These are phyloP conservation scores for Kuraishia ogatae DNA, from an alignment of 805 yeast species.

Conservation along the genomic window DNA sequence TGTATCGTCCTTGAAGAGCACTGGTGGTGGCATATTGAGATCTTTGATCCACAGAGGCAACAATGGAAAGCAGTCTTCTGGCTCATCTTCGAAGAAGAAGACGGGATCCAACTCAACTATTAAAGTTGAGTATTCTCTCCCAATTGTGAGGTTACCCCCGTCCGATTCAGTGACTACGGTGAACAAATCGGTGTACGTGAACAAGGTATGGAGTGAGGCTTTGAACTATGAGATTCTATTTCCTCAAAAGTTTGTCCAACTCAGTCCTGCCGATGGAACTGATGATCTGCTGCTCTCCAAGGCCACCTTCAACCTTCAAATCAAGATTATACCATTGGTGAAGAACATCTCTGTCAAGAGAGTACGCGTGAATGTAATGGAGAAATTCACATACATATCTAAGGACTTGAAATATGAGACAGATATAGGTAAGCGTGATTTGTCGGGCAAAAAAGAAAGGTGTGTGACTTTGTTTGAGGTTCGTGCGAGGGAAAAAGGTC, in stretches of 20 bases:
- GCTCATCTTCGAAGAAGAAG: background rate
- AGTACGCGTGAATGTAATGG: slow-evolving; percentile 56
- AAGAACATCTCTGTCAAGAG: slow-evolving; percentile 57
- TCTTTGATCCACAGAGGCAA: slow-evolving; percentile 10
- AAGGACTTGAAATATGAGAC: slow-evolving; percentile 43
- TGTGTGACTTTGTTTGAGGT: slow-evolving; percentile 54
- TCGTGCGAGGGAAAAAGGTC: slow-evolving; percentile 40
- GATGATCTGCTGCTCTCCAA: slow-evolving; percentile 14
- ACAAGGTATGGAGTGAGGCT: slow-evolving; percentile 65
- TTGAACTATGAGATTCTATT: slow-evolving; percentile 64
- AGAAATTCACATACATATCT: slow-evolving; percentile 55
- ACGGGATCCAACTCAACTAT: background rate
- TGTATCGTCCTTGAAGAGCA: slow-evolving; percentile 11
- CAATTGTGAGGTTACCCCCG: slow-evolving; percentile 48
- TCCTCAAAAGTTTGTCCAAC: slow-evolving; percentile 58
- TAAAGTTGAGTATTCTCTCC: slow-evolving; percentile 27
- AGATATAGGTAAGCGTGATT: slow-evolving; percentile 35
- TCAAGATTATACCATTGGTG: slow-evolving; percentile 58
- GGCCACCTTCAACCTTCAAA: slow-evolving; percentile 36
- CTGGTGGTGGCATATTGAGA: slow-evolving; percentile 20
- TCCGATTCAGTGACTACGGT: slow-evolving; percentile 47
- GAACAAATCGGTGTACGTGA: slow-evolving; percentile 71
- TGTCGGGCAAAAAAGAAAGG: slow-evolving; percentile 34
- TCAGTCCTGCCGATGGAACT: slow-evolving; percentile 41
- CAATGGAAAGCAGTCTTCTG: background rate